Evolutionary conservation across 768 basidiomycete genomes (phyloP).

Genomic region (Suillus clintonianus): DNA sequence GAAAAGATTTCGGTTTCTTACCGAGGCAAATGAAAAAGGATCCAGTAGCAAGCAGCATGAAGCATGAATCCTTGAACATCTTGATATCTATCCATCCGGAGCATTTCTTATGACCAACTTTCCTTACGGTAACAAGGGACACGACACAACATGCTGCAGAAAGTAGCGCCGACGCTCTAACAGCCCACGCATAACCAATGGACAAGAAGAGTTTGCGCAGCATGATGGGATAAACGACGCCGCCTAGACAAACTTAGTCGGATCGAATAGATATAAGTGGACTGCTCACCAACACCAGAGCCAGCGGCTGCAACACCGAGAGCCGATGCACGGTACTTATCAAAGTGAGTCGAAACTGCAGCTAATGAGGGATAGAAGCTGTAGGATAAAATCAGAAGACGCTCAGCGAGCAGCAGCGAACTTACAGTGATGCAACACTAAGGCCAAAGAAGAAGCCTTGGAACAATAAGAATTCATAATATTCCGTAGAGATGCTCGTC

Average conservation of each 20-base stretch:
- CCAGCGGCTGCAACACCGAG: slow-evolving; percentile 72
- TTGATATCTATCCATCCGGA: slow-evolving; percentile 20
- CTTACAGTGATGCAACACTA: slow-evolving; percentile 65
- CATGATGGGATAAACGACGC: slow-evolving; percentile 69
- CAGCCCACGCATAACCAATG: slow-evolving; percentile 64
- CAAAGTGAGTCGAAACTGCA: slow-evolving; percentile 67
- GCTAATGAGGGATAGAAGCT: slow-evolving; percentile 75
- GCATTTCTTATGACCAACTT: slow-evolving; percentile 18
- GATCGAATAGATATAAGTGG: slow-evolving; percentile 15
- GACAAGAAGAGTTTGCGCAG: slow-evolving; percentile 55
- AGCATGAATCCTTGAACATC: slow-evolving; percentile 49
- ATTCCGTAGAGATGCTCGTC: slow-evolving; percentile 57
- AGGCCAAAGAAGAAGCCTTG: slow-evolving; percentile 70
- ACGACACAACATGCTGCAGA: slow-evolving; percentile 48
- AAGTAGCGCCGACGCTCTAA: slow-evolving; percentile 57
- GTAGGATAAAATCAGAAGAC: slow-evolving; percentile 11
- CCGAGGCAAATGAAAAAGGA: slow-evolving; percentile 64
- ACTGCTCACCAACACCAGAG: slow-evolving; percentile 55
- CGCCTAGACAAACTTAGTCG: slow-evolving; percentile 44
- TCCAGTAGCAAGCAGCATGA: slow-evolving; percentile 52
- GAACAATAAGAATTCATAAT: slow-evolving; percentile 61
- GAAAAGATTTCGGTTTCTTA: slow-evolving; percentile 27
- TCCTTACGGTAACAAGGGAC: slow-evolving; percentile 49
- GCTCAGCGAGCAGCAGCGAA: slow-evolving; percentile 11
- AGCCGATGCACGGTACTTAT: slow-evolving; percentile 66